phyloP scores from a whole-genome alignment of 176 grass and related monocot genomes.

The Zizania latifolia region DNA sequence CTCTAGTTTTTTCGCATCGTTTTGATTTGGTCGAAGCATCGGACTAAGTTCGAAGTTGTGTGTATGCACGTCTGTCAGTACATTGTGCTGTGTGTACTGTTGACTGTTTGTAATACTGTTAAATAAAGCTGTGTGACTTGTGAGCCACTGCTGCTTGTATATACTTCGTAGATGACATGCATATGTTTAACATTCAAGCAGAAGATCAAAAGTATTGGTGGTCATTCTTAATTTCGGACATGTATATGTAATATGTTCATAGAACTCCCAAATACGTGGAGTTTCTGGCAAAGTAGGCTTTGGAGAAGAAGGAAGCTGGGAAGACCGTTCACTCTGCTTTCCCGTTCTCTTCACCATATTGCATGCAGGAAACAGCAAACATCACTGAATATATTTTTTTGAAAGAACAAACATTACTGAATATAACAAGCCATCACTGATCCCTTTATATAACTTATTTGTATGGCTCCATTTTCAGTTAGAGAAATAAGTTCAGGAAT shows the following conservation, averaged over 20 bases:
- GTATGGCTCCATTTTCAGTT: neutral
- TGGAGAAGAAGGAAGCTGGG: conserved; percentile 4
- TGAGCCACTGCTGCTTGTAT: neutral
- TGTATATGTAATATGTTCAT: neutral
- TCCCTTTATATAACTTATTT: neutral
- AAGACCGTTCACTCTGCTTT: neutral
- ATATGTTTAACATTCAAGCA: neutral
- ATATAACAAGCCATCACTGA: conserved; percentile 4
- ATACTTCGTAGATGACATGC: neutral
- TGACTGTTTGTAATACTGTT: neutral
- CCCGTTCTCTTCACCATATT: neutral
- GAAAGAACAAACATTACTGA: conserved; percentile 24
- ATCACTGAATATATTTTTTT: conserved; percentile 21
- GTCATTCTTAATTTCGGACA: neutral
- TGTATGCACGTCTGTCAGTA: neutral
- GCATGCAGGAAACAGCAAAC: neutral
- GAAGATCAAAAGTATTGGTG: neutral
- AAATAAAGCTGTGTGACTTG: conserved; percentile 34
- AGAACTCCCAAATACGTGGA: neutral
- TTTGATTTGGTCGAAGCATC: neutral
- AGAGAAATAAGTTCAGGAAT: conserved; percentile 17
- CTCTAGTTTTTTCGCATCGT: conserved; percentile 13
- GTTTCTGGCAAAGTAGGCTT: neutral
- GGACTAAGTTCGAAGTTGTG: neutral
- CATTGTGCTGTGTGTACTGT: conserved; percentile 9